Percentiles rank a stretch among this genome's conserved stretches.
Evolutionary conservation across 768 basidiomycete genomes (phyloP).

Genomic region (Termitomyces sp.): DNA sequence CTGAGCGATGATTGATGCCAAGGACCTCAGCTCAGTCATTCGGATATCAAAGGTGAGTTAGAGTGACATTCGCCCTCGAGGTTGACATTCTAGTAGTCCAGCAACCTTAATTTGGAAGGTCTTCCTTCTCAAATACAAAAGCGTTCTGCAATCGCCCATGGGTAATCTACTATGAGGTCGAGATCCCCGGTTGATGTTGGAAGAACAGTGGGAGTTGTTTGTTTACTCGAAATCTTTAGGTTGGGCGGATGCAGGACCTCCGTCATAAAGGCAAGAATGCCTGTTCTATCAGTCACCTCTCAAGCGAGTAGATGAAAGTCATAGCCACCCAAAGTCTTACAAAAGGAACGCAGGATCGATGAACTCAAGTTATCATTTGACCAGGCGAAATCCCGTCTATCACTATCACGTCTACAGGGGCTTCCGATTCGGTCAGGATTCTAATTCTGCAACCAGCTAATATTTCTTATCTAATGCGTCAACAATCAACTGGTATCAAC

Average conservation of each 20-base stretch:
- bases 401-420: not conserved
- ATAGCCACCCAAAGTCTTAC: not conserved
- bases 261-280: not conserved
- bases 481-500: not conserved
- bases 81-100: not conserved
- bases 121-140: not conserved
- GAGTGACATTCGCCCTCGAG: not conserved
- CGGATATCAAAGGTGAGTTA: not conserved
- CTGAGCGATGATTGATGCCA: not conserved
- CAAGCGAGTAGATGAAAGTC: not conserved
- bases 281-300: not conserved
- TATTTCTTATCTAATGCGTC: not conserved
- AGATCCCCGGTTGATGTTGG: not conserved
- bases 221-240: not conserved
- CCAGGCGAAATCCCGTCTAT: not conserved
- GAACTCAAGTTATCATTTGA: not conserved
- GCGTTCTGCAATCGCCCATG: not conserved
- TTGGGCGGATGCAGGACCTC: not conserved
- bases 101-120: not conserved
- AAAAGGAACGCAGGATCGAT: not conserved
- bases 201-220: not conserved
- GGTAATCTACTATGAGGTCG: not conserved
- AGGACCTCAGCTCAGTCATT: not conserved
- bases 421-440: not conserved
- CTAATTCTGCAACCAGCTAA: not conserved